A percentile compares a stretch with the other conserved stretches of the same genome.
Evolutionary conservation across 139 green algal genomes (phyloP).

Genomic region (Auxenochlorella protothecoides): DNA sequence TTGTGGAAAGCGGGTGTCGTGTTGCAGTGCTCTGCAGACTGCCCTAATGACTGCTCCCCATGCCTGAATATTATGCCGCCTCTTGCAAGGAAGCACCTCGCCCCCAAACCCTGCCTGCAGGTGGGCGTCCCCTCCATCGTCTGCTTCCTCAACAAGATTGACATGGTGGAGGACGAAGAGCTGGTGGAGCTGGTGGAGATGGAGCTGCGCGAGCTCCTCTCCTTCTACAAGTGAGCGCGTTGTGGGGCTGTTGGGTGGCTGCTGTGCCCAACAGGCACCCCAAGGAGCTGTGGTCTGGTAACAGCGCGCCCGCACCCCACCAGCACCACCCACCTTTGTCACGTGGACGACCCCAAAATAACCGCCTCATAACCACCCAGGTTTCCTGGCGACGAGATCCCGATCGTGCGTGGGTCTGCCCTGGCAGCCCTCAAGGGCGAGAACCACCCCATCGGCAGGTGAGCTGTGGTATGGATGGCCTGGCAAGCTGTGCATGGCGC

Average conservation of each 20-base stretch:
- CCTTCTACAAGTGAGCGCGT: constrained; percentile 84
- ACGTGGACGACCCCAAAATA: neutral
- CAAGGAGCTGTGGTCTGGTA: neutral
- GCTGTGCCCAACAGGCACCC: neutral
- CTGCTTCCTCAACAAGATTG: constrained; percentile 97
- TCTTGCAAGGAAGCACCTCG: no score
- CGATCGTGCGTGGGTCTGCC: constrained; percentile 76
- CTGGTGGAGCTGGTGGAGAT: constrained; percentile 98
- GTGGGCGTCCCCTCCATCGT: constrained; percentile 94
- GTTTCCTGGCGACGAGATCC: constrained; percentile 86
- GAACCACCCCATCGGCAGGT: constrained; percentile 63
- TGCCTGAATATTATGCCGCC: no score
- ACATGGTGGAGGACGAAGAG: constrained; percentile 94
- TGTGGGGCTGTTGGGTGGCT: no score
- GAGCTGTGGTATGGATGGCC: neutral
- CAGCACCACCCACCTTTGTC: no score
- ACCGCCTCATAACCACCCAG: constrained; percentile 22
- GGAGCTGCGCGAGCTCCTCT: constrained; percentile 94
- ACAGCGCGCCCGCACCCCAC: no score
- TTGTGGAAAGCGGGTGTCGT: neutral
- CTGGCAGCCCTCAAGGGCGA: constrained; percentile 83
- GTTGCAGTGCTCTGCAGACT: neutral
- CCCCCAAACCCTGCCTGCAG: constrained; percentile 23
- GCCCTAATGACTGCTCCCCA: no score
- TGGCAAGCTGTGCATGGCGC: no score